Percentiles rank a stretch among this genome's conserved stretches.
Conservation (phyloP, 108 stramenopile genomes). For the Skeletonema costatum region DNA sequence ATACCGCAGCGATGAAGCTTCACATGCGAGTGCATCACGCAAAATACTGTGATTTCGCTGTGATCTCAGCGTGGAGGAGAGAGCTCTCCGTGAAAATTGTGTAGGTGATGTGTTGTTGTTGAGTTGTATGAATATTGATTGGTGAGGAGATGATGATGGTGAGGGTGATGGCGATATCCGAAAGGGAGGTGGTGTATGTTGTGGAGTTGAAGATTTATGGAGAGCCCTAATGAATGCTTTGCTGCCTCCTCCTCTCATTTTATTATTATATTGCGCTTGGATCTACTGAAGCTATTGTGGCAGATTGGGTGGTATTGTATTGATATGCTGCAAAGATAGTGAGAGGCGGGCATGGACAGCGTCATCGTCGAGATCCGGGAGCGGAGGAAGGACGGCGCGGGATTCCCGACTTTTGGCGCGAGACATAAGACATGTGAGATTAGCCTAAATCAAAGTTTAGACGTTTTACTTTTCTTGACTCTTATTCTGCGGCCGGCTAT, state of each 20-base stretch:
- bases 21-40: conserved; percentile 16
- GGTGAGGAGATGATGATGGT: background rate
- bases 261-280: background rate
- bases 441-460: too few species aligned
- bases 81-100: conserved; percentile 6
- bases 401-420: too few species aligned
- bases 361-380: too few species aligned
- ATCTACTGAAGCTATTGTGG: background rate
- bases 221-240: background rate
- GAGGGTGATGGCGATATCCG: background rate
- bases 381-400: too few species aligned
- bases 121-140: conserved; percentile 1
- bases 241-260: background rate
- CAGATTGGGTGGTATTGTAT: too few species aligned
- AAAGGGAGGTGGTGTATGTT: conserved; percentile 4
- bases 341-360: background rate
- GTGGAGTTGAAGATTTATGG: background rate
- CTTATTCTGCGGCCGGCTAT: too few species aligned
- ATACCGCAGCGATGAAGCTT: conserved; percentile 17
- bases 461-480: too few species aligned
- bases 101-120: background rate
- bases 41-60: background rate
- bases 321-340: background rate
- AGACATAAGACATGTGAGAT: too few species aligned
- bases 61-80: conserved; percentile 8